Evolutionary conservation across 2,329 filamentous ascomycete species (phyloP), one percentile per base, ranked within the genome.

Genomic region (Fusarium multiceps): DNA sequence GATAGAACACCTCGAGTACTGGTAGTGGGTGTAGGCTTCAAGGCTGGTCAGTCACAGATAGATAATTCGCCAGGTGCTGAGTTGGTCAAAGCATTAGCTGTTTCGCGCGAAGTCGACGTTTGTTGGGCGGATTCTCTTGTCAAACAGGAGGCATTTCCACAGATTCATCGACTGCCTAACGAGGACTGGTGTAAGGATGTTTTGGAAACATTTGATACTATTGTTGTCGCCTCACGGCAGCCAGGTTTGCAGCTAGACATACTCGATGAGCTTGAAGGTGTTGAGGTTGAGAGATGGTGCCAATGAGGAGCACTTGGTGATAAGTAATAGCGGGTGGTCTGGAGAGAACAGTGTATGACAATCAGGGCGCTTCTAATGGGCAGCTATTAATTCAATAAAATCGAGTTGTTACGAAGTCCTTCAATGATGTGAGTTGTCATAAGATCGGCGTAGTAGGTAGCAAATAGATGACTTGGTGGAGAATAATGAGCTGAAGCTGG

Each of bases 21-120:
- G 1, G 80, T 84, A 7, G 81, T 82, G 1, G 84, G 83, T 4
- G 75, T 85, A 21, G 83, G 83, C 6, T 86, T 86, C 76, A 86
- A 86, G 71, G 69, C 76, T 4, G 84, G 83, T 6, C 83, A 85
- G 67, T 78, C 80, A 3, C 79, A 81, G 46, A 69, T 85, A 7
- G 80, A 78, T 59, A 82, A 84, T 67, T 85, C 83, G 0, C 83
- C 84, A 1, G 82, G 82, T 2, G 71, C 83, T 6, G 80, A 79
- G 56, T 72, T 84, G 2, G 78, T 79, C 18, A 78, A 76, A 60
- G 75, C 63, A 23, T 75, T 82, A 1, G 71, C 75, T 6, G 51
- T 78, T n/a, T 78, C 78, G 3, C 70, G 75, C 20, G 74, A 78
- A 53, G 79, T 80, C 7, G 73, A 82, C 18, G 78, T 84, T 40